Conservation (phyloP, 768 basidiomycete genomes). For the Pleurotus citrinopileatus region DNA sequence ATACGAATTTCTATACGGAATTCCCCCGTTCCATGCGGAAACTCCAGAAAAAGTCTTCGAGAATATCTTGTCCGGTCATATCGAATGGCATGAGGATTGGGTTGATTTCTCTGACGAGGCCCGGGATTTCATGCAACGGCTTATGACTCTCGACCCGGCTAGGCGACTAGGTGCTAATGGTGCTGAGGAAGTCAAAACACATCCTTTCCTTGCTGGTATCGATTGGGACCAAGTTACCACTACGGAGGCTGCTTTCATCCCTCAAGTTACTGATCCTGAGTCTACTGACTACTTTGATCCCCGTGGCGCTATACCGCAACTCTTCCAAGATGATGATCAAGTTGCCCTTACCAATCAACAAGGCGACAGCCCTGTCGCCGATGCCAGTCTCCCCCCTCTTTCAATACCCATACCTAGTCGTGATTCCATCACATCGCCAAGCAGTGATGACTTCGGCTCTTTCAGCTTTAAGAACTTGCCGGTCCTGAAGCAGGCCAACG, state of each 20-base stretch:
- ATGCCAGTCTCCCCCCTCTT: constrained; percentile 35
- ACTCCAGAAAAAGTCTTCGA: constrained; percentile 97
- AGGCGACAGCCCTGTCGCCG: constrained; percentile 43
- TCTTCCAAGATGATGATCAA: constrained; percentile 89
- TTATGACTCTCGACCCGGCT: constrained; percentile 78
- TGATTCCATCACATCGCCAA: constrained; percentile 44
- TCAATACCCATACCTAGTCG: constrained; percentile 44
- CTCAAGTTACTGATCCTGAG: constrained; percentile 92
- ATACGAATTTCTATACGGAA: constrained; percentile 96
- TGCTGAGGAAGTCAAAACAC: constrained; percentile 88
- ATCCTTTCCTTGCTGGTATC: constrained; percentile 86
- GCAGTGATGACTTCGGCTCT: constrained; percentile 90
- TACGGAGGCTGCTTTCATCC: constrained; percentile 91
- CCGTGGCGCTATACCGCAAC: constrained; percentile 85
- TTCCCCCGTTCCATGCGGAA: constrained; percentile 97
- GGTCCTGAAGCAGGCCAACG: constrained; percentile 95
- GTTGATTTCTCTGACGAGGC: constrained; percentile 83
- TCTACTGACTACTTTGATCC: constrained; percentile 99
- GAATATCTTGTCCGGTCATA: constrained; percentile 91
- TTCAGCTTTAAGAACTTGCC: constrained; percentile 99
- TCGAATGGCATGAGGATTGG: constrained; percentile 97
- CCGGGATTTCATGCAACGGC: constrained; percentile 83
- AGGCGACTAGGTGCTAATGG: constrained; percentile 83
- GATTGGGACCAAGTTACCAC: constrained; percentile 93
- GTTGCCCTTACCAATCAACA: constrained; percentile 50